Evolutionary conservation across 2,329 filamentous ascomycete genomes (phyloP), one percentile per base, ranked within the genome.

Genomic region (Helminthosporium solani): DNA sequence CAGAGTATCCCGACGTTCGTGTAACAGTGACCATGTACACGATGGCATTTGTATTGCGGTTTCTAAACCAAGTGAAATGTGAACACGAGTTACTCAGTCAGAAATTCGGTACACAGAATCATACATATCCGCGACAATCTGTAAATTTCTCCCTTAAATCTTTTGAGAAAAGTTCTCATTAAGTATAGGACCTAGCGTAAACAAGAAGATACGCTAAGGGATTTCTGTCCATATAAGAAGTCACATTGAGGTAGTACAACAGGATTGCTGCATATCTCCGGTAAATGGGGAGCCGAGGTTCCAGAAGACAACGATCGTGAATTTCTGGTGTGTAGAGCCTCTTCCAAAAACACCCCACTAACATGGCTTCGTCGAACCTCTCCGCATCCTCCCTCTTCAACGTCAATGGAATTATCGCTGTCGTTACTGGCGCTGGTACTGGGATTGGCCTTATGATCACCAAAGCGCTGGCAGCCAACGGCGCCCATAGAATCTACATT

Each of bases 361-460:
- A 14, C 38, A 46, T 46, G 44, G 21, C 20, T 11, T 41, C 44
- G 4, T 27, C 40, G 6, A 42, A 48, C 19, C 28, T 57, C n/a
- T 44, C 40, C 33, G 54, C 48, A n/a, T 33, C 16, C 7, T 30
- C 42, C 9, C 51, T 60, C 33, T 60, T 60, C 54, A 50, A 46
- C 15, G 55, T 58, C 35, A 49, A 57, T 7, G 49, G 53, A 15
- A 35, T 61, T 1, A 50, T 61, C 3, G 55, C 54, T 9, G 58
- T 61, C 8, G 46, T 61, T 23, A 60, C 58, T 5, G 58, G 58
- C 33, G 58, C 57, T 12, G 58, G 57, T 35, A 50, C 49, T 14
- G 56, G 58, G n/a, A 58, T 60, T 14, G 56, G 58, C 0, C 37
- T 56, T 2, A 58, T 54, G 51, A 54, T 58, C 27, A 39, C 58